Evolutionary conservation across 164 flowering plant genomes (phyloP), one percentile per base, ranked within the genome.

Genomic region (Kingdonia uniflora): DNA sequence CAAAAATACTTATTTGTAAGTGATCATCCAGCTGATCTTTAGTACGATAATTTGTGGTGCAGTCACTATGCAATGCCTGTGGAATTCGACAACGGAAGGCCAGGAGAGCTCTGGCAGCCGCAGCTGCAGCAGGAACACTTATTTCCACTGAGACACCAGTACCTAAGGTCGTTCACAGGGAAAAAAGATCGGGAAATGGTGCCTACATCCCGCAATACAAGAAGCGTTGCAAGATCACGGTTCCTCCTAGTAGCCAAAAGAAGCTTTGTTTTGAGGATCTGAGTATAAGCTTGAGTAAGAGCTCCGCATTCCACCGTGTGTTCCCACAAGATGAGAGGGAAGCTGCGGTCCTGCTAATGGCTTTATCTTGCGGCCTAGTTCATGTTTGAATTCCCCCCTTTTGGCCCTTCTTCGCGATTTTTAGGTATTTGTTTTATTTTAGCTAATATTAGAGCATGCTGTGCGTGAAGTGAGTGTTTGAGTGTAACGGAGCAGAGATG

Each of bases 311-410:
- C 51, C 82, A 84, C 26, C 73, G 60, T 21, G 84, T 79, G 24
- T 90, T 87, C 65, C 97, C 95, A 15, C 86, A 80, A 52, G 98
- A 87, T 46, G 97, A 90, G 69, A 80, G 76, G 74, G 92, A 91
- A 61, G 98, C 92, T 19, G 98, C 98, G 1, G 76, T 91, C 55
- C 72, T 91, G 41, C 79, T 91, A 44, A 91, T 91, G 98, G 90
- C 96, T 53, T 59, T 91, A 33, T 91, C 98, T 19, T 81, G 65
- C 65, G 96, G 90, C 37, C 76, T 79, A 19, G 84, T 80, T 55
- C 76, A 66, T 58, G 80, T 82, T 43, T 83, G 74, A 85, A 51
- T 50, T 29, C 8, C 8, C 35, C 8, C 35, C 35, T 29, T 29
- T 29, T 29, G 6, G 4, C 8, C 8, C 6, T 29, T 29, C 8